Conservation (phyloP, 2,329 filamentous ascomycete genomes). For the Tolypocladium endophyticum region DNA sequence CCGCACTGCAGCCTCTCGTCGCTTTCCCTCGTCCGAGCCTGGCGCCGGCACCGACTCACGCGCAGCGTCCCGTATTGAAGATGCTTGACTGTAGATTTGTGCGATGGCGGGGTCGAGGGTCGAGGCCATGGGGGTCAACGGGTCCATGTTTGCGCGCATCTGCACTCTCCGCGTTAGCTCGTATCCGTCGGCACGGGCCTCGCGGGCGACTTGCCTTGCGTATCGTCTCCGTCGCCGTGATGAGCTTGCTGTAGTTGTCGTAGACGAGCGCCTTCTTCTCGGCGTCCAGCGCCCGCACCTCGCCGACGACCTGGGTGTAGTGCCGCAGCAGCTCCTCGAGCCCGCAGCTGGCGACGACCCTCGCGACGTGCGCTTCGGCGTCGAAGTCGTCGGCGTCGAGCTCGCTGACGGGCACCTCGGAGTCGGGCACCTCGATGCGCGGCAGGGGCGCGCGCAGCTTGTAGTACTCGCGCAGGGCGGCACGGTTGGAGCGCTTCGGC, state of each 20-base stretch:
- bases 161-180: slow-evolving; percentile 13
- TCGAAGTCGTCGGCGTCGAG: slow-evolving; percentile 68
- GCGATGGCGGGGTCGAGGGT: slow-evolving; percentile 64
- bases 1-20: slow-evolving; percentile 20
- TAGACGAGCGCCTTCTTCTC: slow-evolving; percentile 97
- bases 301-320: slow-evolving; percentile 62
- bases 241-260: slow-evolving; percentile 96
- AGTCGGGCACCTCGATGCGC: slow-evolving; percentile 33
- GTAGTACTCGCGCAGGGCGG: slow-evolving; percentile 89
- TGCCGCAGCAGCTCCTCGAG: slow-evolving; percentile 59
- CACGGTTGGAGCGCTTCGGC: slow-evolving; percentile 56
- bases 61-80: slow-evolving; percentile 41
- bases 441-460: slow-evolving; percentile 48
- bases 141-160: slow-evolving; percentile 77
- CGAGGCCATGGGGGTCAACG: slow-evolving; percentile 61
- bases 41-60: slow-evolving; percentile 37
- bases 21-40: slow-evolving; percentile 25
- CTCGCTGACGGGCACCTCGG: slow-evolving; percentile 55
- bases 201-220: slow-evolving; percentile 42
- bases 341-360: slow-evolving; percentile 48
- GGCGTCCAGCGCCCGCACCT: slow-evolving; percentile 83
- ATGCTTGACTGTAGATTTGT: slow-evolving; percentile 58
- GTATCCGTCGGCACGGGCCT: not conserved
- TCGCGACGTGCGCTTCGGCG: slow-evolving; percentile 55
- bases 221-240: slow-evolving; percentile 94